Conservation (phyloP, 106 monocot genomes). For the Ottelia alismoides region DNA sequence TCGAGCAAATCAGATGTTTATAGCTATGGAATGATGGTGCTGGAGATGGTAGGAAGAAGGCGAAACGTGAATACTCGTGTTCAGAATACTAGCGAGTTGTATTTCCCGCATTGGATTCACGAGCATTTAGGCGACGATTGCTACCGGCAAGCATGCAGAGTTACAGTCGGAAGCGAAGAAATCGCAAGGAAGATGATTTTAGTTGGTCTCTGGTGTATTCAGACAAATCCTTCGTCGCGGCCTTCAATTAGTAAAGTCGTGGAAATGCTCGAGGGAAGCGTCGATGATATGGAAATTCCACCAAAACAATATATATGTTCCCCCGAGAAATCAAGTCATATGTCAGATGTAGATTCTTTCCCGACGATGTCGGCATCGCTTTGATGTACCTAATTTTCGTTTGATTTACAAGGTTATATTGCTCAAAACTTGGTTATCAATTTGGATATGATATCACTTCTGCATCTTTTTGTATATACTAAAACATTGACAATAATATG, state of each 20-base stretch:
- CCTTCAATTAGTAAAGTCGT: conserved; percentile 6
- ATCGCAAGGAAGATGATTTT: conserved; percentile 9
- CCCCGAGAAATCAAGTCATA: too few species aligned
- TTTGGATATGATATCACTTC: too few species aligned
- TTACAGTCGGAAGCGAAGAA: conserved; percentile 5
- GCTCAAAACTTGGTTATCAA: too few species aligned
- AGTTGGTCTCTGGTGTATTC: too few species aligned
- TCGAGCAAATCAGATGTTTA: conserved; percentile 6
- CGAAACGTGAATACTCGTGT: neutral
- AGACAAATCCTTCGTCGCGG: too few species aligned
- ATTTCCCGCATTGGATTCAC: conserved; percentile 26
- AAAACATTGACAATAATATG: too few species aligned
- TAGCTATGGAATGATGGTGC: conserved; percentile 36
- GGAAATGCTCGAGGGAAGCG: conserved; percentile 17
- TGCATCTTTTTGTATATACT: too few species aligned
- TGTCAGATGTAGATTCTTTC: too few species aligned
- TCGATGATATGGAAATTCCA: conserved; percentile 10
- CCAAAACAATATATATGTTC: conserved; percentile 2
- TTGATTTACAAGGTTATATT: too few species aligned
- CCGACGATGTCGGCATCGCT: too few species aligned
- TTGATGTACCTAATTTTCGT: too few species aligned
- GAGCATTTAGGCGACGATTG: conserved; percentile 1
- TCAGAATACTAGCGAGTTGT: conserved; percentile 15
- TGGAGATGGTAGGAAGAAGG: conserved; percentile 20
- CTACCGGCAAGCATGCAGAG: neutral